Evolutionary conservation across 768 basidiomycete genomes (phyloP), one percentile per base, ranked within the genome.

Genomic region (Infundibulicybe gibba): DNA sequence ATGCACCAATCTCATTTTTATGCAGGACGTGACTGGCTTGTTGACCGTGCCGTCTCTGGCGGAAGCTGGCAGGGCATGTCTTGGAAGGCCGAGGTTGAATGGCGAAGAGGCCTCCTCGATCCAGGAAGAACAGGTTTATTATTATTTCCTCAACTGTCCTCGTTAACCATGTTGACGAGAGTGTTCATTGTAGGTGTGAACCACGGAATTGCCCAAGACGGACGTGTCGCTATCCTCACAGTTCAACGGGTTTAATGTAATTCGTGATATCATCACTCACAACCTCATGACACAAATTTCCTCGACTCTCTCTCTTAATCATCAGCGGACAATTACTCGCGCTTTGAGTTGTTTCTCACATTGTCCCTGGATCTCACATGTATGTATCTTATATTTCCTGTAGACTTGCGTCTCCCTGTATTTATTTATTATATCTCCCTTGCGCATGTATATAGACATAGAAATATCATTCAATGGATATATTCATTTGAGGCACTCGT

Each of bases 181-280:
- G 40, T 41, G 34, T 35, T 17, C 14, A 37, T 3, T 20, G 0
- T 54, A 90, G 89, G 87, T 48, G 76, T 90, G 31, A 91, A 88
- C 58, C 91, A 91, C 59, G 83, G 76, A 43, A 93, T 94, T 38
- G 68, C 77, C 10, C 86, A 90, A 60, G 91, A 93, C 58, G 90
- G 90, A 6, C 76, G 76, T 20, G 76, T 90, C 14, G 90, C 91
- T n/a, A 67, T 93, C 25, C 69, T 92, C 35, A 91, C 85, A 4
- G 81, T 91, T 41, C 53, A 56, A 25, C 76, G 82, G 16, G 51
- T 62, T 14, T 61, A 46, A 60, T 15, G n/a, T 19, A 38, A n/a
- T 10, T 38, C 35, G 35, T 4, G 4, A 25, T 25, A 25, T 25
- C 25, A 3, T 25, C 52, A 13, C 21, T 5, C 42, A 12, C 25